Conservation (phyloP, 2,329 filamentous ascomycete genomes). For the Sporothrix globosa region DNA sequence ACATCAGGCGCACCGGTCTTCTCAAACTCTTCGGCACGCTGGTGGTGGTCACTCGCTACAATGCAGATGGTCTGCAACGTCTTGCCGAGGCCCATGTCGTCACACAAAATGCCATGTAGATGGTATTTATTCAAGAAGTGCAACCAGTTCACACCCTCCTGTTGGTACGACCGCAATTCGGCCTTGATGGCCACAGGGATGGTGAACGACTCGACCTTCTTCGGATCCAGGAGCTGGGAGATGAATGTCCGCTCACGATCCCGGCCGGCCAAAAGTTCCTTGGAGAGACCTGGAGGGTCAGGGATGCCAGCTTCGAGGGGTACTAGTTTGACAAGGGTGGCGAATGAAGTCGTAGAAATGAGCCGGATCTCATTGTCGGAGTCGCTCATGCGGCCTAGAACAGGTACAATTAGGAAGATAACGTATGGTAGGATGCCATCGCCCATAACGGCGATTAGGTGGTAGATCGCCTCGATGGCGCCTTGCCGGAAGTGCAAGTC, state of each 20-base stretch:
- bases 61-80: constrained; percentile 97
- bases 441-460: constrained; percentile 97
- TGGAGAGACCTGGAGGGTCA: constrained; percentile 88
- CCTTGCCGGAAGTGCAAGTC: constrained; percentile 90
- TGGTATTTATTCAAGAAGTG: constrained; percentile 98
- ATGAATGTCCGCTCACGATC: constrained; percentile 97
- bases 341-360: constrained; percentile 94
- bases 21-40: constrained; percentile 85
- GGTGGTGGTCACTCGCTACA: constrained; percentile 94
- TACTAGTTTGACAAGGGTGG: constrained; percentile 94
- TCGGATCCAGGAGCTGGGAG: constrained; percentile 90
- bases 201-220: constrained; percentile 91
- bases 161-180: constrained; percentile 93
- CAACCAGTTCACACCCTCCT: constrained; percentile 98
- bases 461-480: constrained; percentile 92
- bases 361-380: constrained; percentile 94
- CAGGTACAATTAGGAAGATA: constrained; percentile 97
- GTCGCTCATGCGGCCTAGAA: constrained; percentile 96
- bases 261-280: constrained; percentile 83
- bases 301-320: constrained; percentile 96
- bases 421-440: constrained; percentile 95
- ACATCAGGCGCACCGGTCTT: constrained; percentile 79
- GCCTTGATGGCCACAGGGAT: constrained; percentile 98
- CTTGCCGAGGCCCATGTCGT: constrained; percentile 99
- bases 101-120: constrained; percentile 95